Conservation (phyloP, 495 filamentous ascomycete genomes). For the Thozetella sp. region DNA sequence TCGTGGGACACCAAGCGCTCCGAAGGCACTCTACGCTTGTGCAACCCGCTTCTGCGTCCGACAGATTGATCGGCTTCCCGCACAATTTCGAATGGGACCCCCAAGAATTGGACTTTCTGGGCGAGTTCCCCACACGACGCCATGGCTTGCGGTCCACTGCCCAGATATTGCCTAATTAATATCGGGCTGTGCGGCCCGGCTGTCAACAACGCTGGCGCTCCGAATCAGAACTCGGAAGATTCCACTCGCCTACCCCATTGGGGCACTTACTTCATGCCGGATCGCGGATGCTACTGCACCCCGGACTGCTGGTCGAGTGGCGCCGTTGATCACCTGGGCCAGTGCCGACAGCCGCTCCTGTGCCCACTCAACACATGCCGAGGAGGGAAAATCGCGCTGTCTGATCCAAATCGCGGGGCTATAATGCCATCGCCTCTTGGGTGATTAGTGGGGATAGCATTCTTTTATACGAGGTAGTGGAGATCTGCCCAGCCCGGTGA, state of each 20-base stretch:
- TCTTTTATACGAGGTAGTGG: background rate
- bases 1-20: too few relatives aligned
- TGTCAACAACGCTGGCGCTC: background rate
- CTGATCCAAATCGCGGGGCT: background rate
- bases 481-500: background rate
- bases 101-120: too few relatives aligned
- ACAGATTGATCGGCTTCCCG: too few relatives aligned
- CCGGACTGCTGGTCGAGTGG: constrained; percentile 12
- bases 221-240: constrained; percentile 5
- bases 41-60: too few relatives aligned
- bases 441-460: background rate
- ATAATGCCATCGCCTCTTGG: background rate
- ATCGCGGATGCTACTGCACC: constrained; percentile 7
- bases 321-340: background rate
- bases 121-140: background rate
- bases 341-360: background rate
- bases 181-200: constrained; percentile 25
- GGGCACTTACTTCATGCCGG: constrained; percentile 1
- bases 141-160: background rate
- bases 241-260: background rate
- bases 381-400: background rate
- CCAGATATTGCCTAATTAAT: constrained; percentile 17
- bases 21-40: too few relatives aligned
- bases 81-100: too few relatives aligned
- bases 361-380: background rate